phyloP scores from a whole-genome alignment of 1,284 basidiomycete species.

The Tilletia caries region DNA sequence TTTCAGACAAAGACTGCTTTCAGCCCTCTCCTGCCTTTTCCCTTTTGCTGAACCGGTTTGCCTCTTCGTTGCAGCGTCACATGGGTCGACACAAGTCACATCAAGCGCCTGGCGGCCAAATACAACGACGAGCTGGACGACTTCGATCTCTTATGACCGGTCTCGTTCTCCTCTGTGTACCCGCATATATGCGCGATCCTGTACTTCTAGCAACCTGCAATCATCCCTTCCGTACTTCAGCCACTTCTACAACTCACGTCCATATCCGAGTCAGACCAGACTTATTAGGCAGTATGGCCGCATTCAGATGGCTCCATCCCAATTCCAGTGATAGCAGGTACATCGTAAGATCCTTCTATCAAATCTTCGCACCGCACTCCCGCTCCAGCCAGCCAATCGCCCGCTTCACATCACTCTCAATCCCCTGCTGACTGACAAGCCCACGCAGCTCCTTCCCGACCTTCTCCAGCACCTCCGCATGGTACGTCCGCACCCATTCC shows the following conservation, averaged over 20 bases:
- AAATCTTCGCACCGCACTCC: conserved; percentile 5
- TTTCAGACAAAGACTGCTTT: not conserved
- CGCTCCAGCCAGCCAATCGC: conserved; percentile 6
- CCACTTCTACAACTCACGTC: too few species aligned
- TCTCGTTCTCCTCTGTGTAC: not conserved
- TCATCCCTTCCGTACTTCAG: not conserved
- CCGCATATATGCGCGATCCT: not conserved
- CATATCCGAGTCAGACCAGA: too few species aligned
- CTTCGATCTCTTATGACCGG: conserved; percentile 43
- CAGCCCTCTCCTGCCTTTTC: not conserved
- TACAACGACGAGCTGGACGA: conserved; percentile 80
- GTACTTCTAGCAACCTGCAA: not conserved
- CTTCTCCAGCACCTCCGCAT: conserved; percentile 72
- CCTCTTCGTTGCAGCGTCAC: conserved; percentile 63
- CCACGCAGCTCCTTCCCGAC: conserved; percentile 70
- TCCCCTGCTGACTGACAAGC: conserved; percentile 22
- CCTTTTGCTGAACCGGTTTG: not conserved
- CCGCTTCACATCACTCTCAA: conserved; percentile 10
- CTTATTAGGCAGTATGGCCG: too few species aligned
- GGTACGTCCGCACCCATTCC: conserved; percentile 81
- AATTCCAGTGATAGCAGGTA: too few species aligned
- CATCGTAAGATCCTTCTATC: not conserved
- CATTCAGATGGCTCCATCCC: too few species aligned
- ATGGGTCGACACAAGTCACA: conserved; percentile 96
- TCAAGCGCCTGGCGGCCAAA: conserved; percentile 89